phyloP scores from a whole-genome alignment of 805 yeast species.

The Metschnikowia proteae region DNA sequence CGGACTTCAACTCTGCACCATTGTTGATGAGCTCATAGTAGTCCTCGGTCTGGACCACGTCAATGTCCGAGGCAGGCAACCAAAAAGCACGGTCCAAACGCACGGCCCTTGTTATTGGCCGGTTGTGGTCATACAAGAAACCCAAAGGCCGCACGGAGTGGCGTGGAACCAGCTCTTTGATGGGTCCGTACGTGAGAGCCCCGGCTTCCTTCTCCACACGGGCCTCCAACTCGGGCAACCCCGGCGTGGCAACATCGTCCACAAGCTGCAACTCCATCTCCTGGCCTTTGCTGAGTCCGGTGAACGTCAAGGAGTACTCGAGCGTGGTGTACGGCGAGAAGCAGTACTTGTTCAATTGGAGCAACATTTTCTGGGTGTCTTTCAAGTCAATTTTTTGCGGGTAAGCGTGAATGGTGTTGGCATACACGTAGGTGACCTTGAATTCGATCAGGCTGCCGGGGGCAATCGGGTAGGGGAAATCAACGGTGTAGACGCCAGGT shows the following conservation, averaged over 20 bases:
- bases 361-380: conserved; percentile 57
- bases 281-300: conserved; percentile 46
- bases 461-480: conserved; percentile 61
- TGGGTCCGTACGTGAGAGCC: conserved; percentile 55
- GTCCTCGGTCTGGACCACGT: conserved; percentile 71
- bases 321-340: conserved; percentile 59
- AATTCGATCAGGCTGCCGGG: conserved; percentile 55
- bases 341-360: conserved; percentile 53
- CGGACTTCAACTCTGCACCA: conserved; percentile 65
- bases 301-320: conserved; percentile 40
- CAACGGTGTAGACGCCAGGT: conserved; percentile 38
- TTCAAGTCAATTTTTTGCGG: conserved; percentile 61
- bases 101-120: conserved; percentile 60
- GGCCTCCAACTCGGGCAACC: conserved; percentile 33
- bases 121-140: conserved; percentile 58
- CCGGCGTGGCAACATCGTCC: conserved; percentile 16
- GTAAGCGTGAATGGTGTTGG: conserved; percentile 49
- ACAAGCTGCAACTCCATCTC: conserved; percentile 37
- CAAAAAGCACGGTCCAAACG: conserved; percentile 71
- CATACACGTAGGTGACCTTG: conserved; percentile 45
- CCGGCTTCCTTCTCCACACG: conserved; percentile 36
- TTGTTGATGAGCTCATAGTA: conserved; percentile 74
- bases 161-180: conserved; percentile 39
- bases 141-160: conserved; percentile 47
- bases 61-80: conserved; percentile 81